Conservation (phyloP, 805 yeast species). For the Spathaspora hagerdaliae region DNA sequence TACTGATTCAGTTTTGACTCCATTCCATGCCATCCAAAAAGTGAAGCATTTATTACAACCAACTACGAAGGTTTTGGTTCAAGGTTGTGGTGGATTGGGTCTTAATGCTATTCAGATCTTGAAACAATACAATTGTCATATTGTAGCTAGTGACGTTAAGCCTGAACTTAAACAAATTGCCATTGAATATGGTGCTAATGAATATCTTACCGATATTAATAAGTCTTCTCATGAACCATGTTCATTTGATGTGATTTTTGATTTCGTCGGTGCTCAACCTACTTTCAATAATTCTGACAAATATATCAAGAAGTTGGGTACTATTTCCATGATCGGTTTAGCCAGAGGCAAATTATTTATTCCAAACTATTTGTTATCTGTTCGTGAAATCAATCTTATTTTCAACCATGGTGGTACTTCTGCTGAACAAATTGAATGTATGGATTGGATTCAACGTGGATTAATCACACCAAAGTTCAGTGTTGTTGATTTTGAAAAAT, state of each 20-base stretch:
- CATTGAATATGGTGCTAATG: slow-evolving; percentile 36
- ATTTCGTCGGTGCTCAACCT: slow-evolving; percentile 34
- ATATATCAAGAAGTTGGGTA: slow-evolving; percentile 33
- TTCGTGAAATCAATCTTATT: slow-evolving; percentile 37
- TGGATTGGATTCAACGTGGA: slow-evolving; percentile 40
- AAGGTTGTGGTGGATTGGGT: slow-evolving; percentile 43
- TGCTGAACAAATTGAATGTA: slow-evolving; percentile 38
- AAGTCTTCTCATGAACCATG: slow-evolving; percentile 21
- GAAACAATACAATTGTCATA: slow-evolving; percentile 24
- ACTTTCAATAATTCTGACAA: slow-evolving; percentile 23
- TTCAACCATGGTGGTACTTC: slow-evolving; percentile 45
- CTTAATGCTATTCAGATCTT: slow-evolving; percentile 41
- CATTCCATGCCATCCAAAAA: slow-evolving; percentile 38
- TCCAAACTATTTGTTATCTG: slow-evolving; percentile 32
- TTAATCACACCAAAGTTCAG: slow-evolving; percentile 33
- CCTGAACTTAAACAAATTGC: slow-evolving; percentile 23
- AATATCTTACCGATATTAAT: slow-evolving; percentile 30
- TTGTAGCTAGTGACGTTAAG: slow-evolving; percentile 33
- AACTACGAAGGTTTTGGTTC: slow-evolving; percentile 30
- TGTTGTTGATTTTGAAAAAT: slow-evolving; percentile 25
- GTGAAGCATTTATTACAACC: slow-evolving; percentile 25
- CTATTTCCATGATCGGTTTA: slow-evolving; percentile 41
- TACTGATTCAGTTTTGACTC: slow-evolving; percentile 40
- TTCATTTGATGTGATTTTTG: slow-evolving; percentile 37
- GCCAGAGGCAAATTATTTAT: slow-evolving; percentile 29